Percentiles rank a stretch among this genome's conserved stretches.
Conservation (phyloP, 345 rosid species). For the Barbarea vulgaris region DNA sequence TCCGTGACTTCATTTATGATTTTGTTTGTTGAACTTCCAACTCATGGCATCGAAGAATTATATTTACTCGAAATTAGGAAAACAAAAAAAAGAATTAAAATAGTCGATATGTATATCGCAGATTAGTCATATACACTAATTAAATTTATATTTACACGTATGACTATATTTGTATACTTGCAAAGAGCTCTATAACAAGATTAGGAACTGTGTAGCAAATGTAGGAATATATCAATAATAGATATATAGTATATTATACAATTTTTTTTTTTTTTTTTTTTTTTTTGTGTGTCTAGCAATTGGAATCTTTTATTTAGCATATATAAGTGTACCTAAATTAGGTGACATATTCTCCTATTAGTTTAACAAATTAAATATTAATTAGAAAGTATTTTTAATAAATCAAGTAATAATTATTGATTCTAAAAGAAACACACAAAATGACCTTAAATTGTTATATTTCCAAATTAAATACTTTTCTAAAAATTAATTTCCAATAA, state of each 20-base stretch:
- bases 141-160: background rate
- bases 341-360: background rate
- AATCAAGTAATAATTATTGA: background rate
- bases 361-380: background rate
- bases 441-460: background rate
- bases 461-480: background rate
- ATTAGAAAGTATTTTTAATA: background rate
- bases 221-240: no score
- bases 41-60: background rate
- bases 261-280: no score
- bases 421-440: background rate
- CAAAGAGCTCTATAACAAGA: no score
- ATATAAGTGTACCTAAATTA: constrained; percentile 1
- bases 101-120: background rate
- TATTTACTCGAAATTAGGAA: no score
- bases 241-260: no score
- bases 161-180: background rate
- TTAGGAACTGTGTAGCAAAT: background rate
- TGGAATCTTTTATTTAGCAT: background rate
- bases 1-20: constrained; percentile 31
- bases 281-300: no score
- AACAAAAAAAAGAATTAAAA: no score
- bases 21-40: constrained; percentile 1
- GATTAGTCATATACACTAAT: no score
- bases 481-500: background rate